These are phyloP conservation scores for Lecanicillium sp. DNA, from an alignment of 2,329 filamentous ascomycete species.

Conservation along the genomic window DNA sequence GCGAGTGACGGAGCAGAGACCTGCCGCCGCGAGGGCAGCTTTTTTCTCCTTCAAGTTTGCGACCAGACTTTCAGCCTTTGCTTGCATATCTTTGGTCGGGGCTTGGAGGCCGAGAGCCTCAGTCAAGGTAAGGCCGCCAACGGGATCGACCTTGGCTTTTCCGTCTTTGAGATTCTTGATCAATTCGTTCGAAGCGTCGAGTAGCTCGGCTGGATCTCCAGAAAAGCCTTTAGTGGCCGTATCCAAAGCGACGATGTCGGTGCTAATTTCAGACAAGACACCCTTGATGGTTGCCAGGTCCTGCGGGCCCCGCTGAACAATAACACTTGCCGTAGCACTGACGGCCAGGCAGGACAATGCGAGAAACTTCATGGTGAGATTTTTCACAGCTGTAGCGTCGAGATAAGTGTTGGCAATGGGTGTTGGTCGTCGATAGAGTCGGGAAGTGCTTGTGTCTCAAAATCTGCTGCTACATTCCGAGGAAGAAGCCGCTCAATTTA, in stretches of 20 bases:
- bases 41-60: constrained; percentile 18
- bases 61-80: constrained; percentile 16
- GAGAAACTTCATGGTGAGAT: constrained; percentile 4
- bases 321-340: constrained; percentile 4
- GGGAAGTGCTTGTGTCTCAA: no score
- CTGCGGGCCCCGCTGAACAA: constrained; percentile 10
- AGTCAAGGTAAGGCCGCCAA: constrained; percentile 8
- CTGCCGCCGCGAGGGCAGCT: constrained; percentile 18
- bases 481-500: no score
- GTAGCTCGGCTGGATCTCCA: constrained; percentile 13
- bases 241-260: constrained; percentile 13
- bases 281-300: constrained; percentile 10
- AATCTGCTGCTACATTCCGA: no score
- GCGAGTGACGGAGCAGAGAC: constrained; percentile 18
- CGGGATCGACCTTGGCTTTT: constrained; percentile 10
- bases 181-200: constrained; percentile 14
- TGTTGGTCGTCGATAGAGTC: no score
- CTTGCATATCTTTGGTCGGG: constrained; percentile 16
- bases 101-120: constrained; percentile 12
- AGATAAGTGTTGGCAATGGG: no score
- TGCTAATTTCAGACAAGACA: constrained; percentile 8
- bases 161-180: constrained; percentile 12
- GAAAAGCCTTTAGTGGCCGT: constrained; percentile 16
- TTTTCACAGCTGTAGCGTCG: no score
- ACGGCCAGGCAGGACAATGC: neutral